These are phyloP conservation scores for Drechslerella coelobrocha DNA, from an alignment of 2,329 filamentous ascomycete species.

Conservation along the genomic window DNA sequence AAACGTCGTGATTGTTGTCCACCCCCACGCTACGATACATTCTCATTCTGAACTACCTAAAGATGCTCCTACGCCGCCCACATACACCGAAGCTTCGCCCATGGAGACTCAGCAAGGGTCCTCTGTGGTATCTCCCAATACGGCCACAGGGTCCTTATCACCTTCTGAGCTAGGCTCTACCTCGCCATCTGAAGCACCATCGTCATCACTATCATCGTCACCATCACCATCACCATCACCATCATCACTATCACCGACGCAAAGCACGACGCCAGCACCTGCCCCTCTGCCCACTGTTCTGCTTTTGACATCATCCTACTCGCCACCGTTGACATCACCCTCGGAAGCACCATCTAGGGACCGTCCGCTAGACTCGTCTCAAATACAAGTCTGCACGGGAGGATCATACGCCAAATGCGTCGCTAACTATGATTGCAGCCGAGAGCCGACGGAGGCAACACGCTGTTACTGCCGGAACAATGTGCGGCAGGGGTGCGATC, in stretches of 20 bases:
- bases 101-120: too few relatives aligned
- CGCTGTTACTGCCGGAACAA: constrained; percentile 48
- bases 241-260: not conserved
- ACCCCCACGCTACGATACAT: constrained; percentile 16
- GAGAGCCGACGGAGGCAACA: constrained; percentile 12
- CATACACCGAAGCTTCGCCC: too few relatives aligned
- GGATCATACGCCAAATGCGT: constrained; percentile 31
- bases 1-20: constrained; percentile 24
- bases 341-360: not conserved
- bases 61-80: too few relatives aligned
- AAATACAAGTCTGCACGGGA: constrained; percentile 30
- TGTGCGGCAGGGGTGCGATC: constrained; percentile 29
- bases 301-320: not conserved
- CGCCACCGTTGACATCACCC: not conserved
- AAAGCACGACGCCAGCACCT: too few relatives aligned
- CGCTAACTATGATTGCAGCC: constrained; percentile 23
- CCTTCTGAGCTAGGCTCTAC: too few relatives aligned
- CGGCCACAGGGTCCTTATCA: too few relatives aligned
- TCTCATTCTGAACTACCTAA: constrained; percentile 9
- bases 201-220: not conserved
- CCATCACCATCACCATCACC: not conserved
- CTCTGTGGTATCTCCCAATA: too few relatives aligned
- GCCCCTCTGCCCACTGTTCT: too few relatives aligned
- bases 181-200: too few relatives aligned
- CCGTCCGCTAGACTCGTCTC: constrained; percentile 32